These are phyloP conservation scores for Erigeron canadensis DNA, from an alignment of 129 eudicot genomes.

Conservation along the genomic window DNA sequence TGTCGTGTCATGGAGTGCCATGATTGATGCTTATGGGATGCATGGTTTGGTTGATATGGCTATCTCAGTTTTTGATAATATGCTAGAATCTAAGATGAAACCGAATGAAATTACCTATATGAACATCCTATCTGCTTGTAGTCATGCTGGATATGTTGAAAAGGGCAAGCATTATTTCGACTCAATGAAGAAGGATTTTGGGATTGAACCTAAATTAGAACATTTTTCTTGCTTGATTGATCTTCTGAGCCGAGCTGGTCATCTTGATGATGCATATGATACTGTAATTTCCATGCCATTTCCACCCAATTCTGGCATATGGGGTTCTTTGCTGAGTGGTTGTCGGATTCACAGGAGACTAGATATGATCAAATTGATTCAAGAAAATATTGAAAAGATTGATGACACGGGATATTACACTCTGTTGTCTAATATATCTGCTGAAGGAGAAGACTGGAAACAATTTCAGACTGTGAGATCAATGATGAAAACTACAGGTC, in stretches of 20 bases:
- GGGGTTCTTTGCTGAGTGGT: conserved; percentile 78
- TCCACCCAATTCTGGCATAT: conserved; percentile 51
- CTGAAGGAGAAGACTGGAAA: conserved; percentile 74
- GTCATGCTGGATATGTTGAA: conserved; percentile 81
- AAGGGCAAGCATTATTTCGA: conserved; percentile 61
- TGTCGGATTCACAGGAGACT: conserved; percentile 67
- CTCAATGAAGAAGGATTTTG: conserved; percentile 52
- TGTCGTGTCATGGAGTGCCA: conserved; percentile 75
- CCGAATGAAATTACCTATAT: conserved; percentile 67
- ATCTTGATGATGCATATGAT: conserved; percentile 54
- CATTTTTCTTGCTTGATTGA: conserved; percentile 72
- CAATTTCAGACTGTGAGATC: conserved; percentile 47
- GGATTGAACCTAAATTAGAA: conserved; percentile 50
- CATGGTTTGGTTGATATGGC: conserved; percentile 55
- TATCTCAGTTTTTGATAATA: conserved; percentile 41
- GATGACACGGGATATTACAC: conserved; percentile 64
- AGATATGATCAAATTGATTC: conserved; percentile 53
- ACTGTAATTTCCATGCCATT: conserved; percentile 58
- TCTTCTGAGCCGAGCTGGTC: conserved; percentile 74
- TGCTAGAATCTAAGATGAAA: conserved; percentile 50
- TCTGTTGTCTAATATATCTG: conserved; percentile 57
- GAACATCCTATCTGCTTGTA: conserved; percentile 75
- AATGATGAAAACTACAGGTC: conserved; percentile 45
- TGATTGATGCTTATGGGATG: conserved; percentile 74
- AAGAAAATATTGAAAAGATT: conserved; percentile 43